Conservation (phyloP, 2,329 filamentous ascomycete species). For the Ophiostoma tasmaniense region DNA sequence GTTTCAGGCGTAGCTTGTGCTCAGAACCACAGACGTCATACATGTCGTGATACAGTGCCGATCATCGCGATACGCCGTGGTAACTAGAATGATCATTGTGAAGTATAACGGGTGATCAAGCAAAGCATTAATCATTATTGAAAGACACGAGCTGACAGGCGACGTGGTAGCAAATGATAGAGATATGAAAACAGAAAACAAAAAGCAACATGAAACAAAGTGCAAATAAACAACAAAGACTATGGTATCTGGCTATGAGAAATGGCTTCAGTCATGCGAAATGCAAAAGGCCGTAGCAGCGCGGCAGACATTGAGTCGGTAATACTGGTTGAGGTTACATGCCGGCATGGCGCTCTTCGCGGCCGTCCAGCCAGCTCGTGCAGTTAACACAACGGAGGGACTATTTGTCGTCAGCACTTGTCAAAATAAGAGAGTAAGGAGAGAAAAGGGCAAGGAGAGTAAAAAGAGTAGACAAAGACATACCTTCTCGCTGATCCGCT, state of each 20-base stretch:
- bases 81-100: no score
- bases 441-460: no score
- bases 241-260: background rate
- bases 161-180: no score
- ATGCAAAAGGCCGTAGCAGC: background rate
- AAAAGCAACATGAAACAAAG: no score
- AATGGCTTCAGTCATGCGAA: background rate
- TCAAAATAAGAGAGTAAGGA: no score
- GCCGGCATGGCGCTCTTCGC: slow-evolving; percentile 32
- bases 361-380: slow-evolving; percentile 44
- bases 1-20: background rate
- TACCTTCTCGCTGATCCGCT: slow-evolving; percentile 55
- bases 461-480: slow-evolving; percentile 21
- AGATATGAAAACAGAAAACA: no score
- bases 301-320: background rate
- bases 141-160: no score
- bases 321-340: slow-evolving; percentile 5
- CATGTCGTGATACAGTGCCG: background rate
- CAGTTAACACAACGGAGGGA: slow-evolving; percentile 40
- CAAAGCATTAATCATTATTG: no score
- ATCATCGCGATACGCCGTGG: slow-evolving; percentile 1
- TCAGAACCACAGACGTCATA: background rate
- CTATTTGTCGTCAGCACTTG: slow-evolving; percentile 23
- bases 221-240: background rate
- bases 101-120: no score